Conservation (phyloP, 2,329 filamentous ascomycete genomes). For the Aspergillus ruber region DNA sequence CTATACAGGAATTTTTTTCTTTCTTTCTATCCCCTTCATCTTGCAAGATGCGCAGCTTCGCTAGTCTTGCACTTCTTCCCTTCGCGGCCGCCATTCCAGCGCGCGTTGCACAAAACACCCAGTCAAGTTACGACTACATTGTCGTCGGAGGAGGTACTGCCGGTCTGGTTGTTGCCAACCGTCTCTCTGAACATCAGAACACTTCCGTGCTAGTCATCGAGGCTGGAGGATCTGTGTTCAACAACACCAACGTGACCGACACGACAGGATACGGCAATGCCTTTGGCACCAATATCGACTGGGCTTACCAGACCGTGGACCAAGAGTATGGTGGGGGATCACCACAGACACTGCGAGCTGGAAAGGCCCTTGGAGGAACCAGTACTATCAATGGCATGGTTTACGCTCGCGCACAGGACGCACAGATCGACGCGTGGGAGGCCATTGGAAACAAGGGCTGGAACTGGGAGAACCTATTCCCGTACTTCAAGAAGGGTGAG, state of each 20-base stretch:
- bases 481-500: slow-evolving; percentile 28
- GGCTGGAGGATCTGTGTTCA: slow-evolving; percentile 23
- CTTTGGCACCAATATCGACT: slow-evolving; percentile 36
- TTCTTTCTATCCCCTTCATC: too few relatives aligned
- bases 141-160: slow-evolving; percentile 32
- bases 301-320: slow-evolving; percentile 35
- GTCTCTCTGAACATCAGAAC: slow-evolving; percentile 26
- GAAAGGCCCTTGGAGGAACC: slow-evolving; percentile 40
- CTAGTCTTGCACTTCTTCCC: not conserved
- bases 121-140: slow-evolving; percentile 24
- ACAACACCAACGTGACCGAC: slow-evolving; percentile 24
- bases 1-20: too few relatives aligned
- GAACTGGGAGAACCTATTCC: slow-evolving; percentile 26
- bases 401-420: slow-evolving; percentile 31
- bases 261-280: slow-evolving; percentile 19
- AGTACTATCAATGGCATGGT: slow-evolving; percentile 42
- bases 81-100: not conserved
- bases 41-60: not conserved
- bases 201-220: slow-evolving; percentile 27
- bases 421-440: slow-evolving; percentile 36
- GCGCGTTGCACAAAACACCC: too few relatives aligned
- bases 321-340: slow-evolving; percentile 35
- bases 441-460: slow-evolving; percentile 25
- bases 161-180: slow-evolving; percentile 30
- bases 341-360: slow-evolving; percentile 31